Evolutionary conservation across 805 yeast genomes (phyloP), one percentile per base, ranked within the genome.

Genomic region (Nakazawaea siamensis): DNA sequence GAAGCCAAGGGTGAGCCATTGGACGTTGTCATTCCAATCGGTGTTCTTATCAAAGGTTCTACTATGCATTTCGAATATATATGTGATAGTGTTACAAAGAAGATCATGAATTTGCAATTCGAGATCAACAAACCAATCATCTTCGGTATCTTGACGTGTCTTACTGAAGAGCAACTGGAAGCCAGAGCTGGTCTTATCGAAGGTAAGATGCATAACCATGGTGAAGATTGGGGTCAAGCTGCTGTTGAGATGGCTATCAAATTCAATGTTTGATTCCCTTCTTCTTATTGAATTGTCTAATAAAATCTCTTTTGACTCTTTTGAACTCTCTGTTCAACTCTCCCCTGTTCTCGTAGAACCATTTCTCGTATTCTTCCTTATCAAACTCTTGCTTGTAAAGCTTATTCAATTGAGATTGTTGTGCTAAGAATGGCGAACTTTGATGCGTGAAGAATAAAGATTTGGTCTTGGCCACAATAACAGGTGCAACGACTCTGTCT

Each of bases 11-110:
- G 66, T 33, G 51, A 61, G 35, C 70, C 73, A 18, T 62, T 81
- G 38, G 96, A 92, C 56, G 96, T 90, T 4, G 73, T 90, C 25
- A 84, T 92, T 39, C 88, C 97, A 36, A 86, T 92, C 48, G 98
- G 98, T 38, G 88, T 83, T 25, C 68, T 92, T 51, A 90, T 92
- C 62, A 92, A 92, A 64, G 98, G 98, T 36, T 77, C 88, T 25
- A 92, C 97, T 24, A 87, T 87, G 95, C 98, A 92, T 63, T 92
- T 92, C 55, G 98, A 92, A 62, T 92, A 90, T 64, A 92, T 92
- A 49, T 82, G 95, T 54, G 97, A 92, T 40, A 63, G 95, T 3
- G 85, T 81, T 14, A 77, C 96, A 8, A 75, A 79, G 44, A 90
- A 83, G 35, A 64, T 92, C 47, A 88, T 90, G 97, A 64, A 66